Base-by-base conservation (phyloP, 2,329 filamentous ascomycete species). In the Arachnopeziza araneosa region DNA sequence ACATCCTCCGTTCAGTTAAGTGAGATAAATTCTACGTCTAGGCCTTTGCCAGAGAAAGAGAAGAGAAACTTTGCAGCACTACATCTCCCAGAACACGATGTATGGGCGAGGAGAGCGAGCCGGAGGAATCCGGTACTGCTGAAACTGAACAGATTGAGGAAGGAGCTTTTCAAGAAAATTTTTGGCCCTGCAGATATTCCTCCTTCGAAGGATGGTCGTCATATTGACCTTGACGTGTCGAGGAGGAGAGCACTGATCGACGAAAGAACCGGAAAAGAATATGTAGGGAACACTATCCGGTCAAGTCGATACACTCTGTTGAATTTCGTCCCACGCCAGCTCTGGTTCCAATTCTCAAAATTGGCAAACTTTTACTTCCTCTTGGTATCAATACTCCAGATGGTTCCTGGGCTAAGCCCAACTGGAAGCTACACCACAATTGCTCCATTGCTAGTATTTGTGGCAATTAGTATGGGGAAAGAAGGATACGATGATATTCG, bases 311-410 rank as follows among this genome's bases (percentile, higher is more conserved):
- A 98, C 72, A 96, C 89, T 1, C 74, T 92, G 1, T 96, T 87
- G 85, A 89, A 92, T 70, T 98, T 98, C 69, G 70, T 97, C 12
- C 93, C 93, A 0, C 88, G 90, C 62, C 93, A 97, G 73, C 77
- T 98, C 6, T 82, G 93, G 59, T 95, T 91, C 56, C 93, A 98
- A 72, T 96, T 96, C 70, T 93, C 90, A 64, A 96, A 96, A 72
- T 79, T 97, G 50, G 92, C 91, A 67, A 97, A 98, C 76, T 96
- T 96, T 69, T 97, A 97, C 75, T 97, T 98, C 73, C 79, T 98
- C 44, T 82, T 93, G 60, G 88, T 97, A 65, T 90, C 90, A 56
- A 88, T 95, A 63, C 75, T 97, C 62, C 93, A 97, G 73, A 87
- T 96, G 83, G 90, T 97, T 69, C 93, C 93, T 2, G 91, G 89